Conservation (phyloP, 192 early-diverging fungal species). For the Coemansia sp. region DNA sequence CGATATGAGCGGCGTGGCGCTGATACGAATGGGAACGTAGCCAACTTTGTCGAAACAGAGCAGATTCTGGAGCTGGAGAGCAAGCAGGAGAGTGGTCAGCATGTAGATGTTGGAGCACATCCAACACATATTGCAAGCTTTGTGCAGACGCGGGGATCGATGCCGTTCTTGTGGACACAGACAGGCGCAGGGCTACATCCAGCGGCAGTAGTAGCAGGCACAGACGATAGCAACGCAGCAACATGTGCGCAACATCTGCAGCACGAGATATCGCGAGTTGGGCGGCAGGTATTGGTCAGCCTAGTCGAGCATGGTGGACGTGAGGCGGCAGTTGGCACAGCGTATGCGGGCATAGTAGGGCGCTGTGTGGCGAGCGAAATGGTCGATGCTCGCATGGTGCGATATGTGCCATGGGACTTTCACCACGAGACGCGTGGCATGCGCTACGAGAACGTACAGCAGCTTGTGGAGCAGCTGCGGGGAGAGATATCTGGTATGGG, state of each 20-base stretch:
- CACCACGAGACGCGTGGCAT: constrained; percentile 90
- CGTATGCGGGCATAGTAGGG: constrained; percentile 60
- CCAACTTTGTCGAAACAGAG: constrained; percentile 98
- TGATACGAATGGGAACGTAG: constrained; percentile 80
- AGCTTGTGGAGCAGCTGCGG: constrained; percentile 68
- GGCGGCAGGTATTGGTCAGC: constrained; percentile 62
- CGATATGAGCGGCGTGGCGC: constrained; percentile 90
- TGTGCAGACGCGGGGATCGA: constrained; percentile 91
- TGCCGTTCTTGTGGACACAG: constrained; percentile 76
- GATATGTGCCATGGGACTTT: constrained; percentile 92
- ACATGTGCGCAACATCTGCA: constrained; percentile 62
- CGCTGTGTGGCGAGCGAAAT: constrained; percentile 39
- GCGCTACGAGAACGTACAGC: constrained; percentile 84
- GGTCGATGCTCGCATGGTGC: constrained; percentile 37
- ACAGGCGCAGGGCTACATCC: constrained; percentile 70
- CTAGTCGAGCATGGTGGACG: constrained; percentile 68
- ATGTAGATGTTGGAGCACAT: constrained; percentile 4
- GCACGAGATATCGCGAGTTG: constrained; percentile 54
- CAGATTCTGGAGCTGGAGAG: constrained; percentile 71
- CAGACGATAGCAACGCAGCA: constrained; percentile 54
- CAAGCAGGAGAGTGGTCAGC: neutral
- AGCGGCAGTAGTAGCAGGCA: constrained; percentile 58
- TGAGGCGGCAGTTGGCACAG: constrained; percentile 63
- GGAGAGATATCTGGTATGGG: constrained; percentile 65
- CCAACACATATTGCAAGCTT: constrained; percentile 66